These are phyloP conservation scores for Capsella rubella DNA, from an alignment of 441 rosid species.

Conservation along the genomic window DNA sequence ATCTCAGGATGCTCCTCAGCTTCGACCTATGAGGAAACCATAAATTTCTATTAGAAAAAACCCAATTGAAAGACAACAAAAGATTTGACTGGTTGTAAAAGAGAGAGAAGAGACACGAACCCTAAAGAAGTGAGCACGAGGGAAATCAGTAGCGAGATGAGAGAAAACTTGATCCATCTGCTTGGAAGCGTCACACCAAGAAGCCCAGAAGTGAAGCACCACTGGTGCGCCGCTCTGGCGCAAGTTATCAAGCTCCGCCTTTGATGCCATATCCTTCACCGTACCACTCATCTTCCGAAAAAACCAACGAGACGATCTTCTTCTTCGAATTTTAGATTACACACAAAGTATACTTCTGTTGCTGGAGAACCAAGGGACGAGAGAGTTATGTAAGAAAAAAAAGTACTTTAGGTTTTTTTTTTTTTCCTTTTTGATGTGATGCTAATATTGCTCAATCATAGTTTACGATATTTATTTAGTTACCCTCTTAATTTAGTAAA, in stretches of 20 bases:
- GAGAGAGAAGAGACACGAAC: slow-evolving; percentile 40
- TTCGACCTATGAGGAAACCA: slow-evolving; percentile 66
- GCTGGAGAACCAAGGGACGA: background rate
- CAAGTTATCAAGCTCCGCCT: slow-evolving; percentile 74
- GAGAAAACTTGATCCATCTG: slow-evolving; percentile 98
- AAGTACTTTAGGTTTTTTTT: too few species aligned
- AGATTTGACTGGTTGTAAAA: background rate
- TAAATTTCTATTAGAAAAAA: background rate
- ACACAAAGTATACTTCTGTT: background rate
- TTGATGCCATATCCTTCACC: slow-evolving; percentile 84
- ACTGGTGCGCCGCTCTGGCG: slow-evolving; percentile 59
- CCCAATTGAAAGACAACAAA: background rate
- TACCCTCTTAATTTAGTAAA: background rate
- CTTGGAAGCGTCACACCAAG: slow-evolving; percentile 98
- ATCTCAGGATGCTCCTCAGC: slow-evolving; percentile 97
- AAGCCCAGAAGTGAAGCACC: slow-evolving; percentile 91
- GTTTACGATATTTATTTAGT: slow-evolving; percentile 9
- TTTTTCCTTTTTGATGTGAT: background rate
- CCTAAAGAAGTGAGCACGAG: slow-evolving; percentile 77
- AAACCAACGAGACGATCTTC: background rate
- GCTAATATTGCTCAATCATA: slow-evolving; percentile 1
- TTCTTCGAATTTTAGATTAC: background rate
- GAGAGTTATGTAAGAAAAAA: too few species aligned
- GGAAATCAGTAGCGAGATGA: slow-evolving; percentile 91
- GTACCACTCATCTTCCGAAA: slow-evolving; percentile 63